Evolutionary conservation across 768 basidiomycete genomes (phyloP).

Genomic region (Podaxis mareebaensis): DNA sequence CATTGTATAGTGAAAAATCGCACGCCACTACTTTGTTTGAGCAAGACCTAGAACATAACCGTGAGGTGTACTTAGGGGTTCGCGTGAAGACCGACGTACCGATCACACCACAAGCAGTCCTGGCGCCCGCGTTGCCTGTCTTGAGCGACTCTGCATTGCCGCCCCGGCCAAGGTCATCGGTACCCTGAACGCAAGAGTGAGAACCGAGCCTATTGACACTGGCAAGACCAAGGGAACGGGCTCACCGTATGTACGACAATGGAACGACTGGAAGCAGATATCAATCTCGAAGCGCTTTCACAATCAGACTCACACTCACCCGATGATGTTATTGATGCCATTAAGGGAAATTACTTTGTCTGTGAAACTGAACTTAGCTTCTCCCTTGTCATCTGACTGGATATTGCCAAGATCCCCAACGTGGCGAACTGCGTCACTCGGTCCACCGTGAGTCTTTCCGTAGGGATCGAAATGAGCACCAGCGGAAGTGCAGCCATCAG

Average conservation of each 20-base stretch:
- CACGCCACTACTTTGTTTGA: constrained; percentile 7
- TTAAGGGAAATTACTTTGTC: constrained; percentile 67
- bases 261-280: constrained; percentile 47
- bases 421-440: constrained; percentile 54
- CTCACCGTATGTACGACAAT: constrained; percentile 74
- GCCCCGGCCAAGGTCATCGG: constrained; percentile 79
- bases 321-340: constrained; percentile 67
- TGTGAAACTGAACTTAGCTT: constrained; percentile 55
- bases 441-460: constrained; percentile 65
- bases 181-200: constrained; percentile 43
- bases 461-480: constrained; percentile 81
- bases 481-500: constrained; percentile 64
- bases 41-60: constrained; percentile 4
- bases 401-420: constrained; percentile 82
- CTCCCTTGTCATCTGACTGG: constrained; percentile 56
- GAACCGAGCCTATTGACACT: background rate
- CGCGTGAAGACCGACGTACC: constrained; percentile 36
- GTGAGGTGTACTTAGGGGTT: background rate
- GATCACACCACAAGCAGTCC: constrained; percentile 83
- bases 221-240: background rate
- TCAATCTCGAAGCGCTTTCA: background rate
- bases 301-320: constrained; percentile 37
- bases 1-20: constrained; percentile 9
- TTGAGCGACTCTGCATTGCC: constrained; percentile 66
- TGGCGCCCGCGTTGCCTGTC: constrained; percentile 77